Evolutionary conservation across 2,329 filamentous ascomycete genomes (phyloP), one percentile per base, ranked within the genome.

Genomic region (Alternaria metachromatica): DNA sequence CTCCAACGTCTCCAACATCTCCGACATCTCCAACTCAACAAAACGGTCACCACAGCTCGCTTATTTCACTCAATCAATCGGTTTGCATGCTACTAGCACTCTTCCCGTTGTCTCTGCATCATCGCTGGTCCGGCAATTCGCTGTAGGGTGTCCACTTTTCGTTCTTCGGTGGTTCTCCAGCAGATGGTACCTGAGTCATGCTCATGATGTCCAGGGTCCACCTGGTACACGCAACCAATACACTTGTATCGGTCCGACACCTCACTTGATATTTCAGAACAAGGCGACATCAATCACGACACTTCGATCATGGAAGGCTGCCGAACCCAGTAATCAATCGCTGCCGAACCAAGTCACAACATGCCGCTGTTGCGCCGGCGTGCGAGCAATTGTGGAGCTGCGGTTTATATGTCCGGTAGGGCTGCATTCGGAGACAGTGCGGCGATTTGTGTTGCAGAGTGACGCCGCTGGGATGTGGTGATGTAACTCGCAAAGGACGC

Each of bases 161-260:
- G 49, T 63, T 63, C 61, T 61, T 63, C 61, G 61, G 61, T 61
- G 50, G 28, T 63, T 63, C 58, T 63, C 23, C 55, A 65, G 55
- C 43, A 55, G 54, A 55, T 48, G 54, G 62, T 58, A 51, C 55
- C 59, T 62, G 58, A 62, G 54, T 64, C 62, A 62, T 64, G 55
- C 28, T 23, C 26, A 5, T 20, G 28, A 23, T 62, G 23, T 46
- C 60, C 30, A 26, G 41, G 48, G 44, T 48, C 55, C 26, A 53
- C 55, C 55, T 50, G 56, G 55, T 33, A 48, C 48, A 53, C 55
- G 28, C 48, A 53, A 58, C 60, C 48, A 49, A 43, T 30, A 50
- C 30, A 58, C 48, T n/a, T 30, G 5, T 41, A 28, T 62, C 60
- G 60, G 60, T 15, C 60, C 60, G 60, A 62, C 28, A 20, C 41